Evolutionary conservation across 1,284 basidiomycete species (phyloP), one percentile per base, ranked within the genome.

Genomic region (Heterobasidion parviporum): DNA sequence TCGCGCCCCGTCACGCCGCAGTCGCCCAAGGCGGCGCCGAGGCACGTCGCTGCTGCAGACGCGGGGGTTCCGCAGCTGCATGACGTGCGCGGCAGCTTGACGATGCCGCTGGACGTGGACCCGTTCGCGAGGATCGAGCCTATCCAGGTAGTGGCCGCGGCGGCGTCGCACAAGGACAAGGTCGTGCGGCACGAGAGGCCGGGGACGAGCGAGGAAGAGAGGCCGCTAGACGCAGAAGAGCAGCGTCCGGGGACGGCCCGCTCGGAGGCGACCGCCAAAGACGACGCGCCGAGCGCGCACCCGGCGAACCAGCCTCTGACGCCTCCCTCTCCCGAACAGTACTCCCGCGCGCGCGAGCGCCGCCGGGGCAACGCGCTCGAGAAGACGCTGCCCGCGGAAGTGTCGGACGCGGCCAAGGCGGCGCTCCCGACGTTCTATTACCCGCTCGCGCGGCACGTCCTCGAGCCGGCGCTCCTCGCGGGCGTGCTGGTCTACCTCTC

Each of bases 401-500:
- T 67, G 32, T 61, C 56, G 6, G 60, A 64, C 15, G 52, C 60
- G 16, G 63, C 57, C 14, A 54, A 59, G 14, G 59, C 61, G 47
- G 57, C 56, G 15, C 60, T 48, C 18, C 77, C 77, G 10, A 72
- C 66, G 18, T 74, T 70, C 51, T 82, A 81, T 61, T 82, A 81
- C 62, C 77, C 80, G 0, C 68, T 90, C 45, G 67, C 73, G 14
- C 59, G 67, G 7, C 83, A 86, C 64, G 63, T 89, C 32, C 63
- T 74, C 2, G 66, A 81, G 45, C 71, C 77, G 0, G 67, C 68
- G 26, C 67, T 89, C 14, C 71, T 90, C 10, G 67, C 70, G 1
- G 61, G 67, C 2, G 63, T 90, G n/a, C 69, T 91, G 10, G 62
- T 65, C 10, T 82, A 79, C 62, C 65, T 90, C 47, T 72, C 79